phyloP scores from a whole-genome alignment of 805 yeast species.

The Saccharomyces paradoxus region DNA sequence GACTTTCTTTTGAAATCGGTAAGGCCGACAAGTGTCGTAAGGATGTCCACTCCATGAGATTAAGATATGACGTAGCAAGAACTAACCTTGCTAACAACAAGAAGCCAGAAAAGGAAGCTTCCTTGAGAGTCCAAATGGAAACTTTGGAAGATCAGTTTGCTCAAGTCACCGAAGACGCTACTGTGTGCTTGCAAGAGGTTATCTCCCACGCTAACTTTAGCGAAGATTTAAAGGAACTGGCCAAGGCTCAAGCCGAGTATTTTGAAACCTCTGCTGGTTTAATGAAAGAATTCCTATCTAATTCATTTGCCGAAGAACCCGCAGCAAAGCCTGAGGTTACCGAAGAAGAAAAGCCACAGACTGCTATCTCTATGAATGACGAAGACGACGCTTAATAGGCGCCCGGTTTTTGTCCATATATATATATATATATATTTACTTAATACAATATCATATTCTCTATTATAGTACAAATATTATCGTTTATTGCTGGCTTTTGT shows the following conservation, averaged over 20 bases:
- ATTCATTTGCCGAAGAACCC: neutral
- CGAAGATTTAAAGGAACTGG: slow-evolving; percentile 57
- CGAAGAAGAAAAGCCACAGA: neutral
- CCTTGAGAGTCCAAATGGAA: slow-evolving; percentile 68
- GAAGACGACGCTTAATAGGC: slow-evolving; percentile 3
- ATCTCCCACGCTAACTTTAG: slow-evolving; percentile 63
- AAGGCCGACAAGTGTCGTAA: slow-evolving; percentile 63
- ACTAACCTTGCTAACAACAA: slow-evolving; percentile 40
- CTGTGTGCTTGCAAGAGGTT: slow-evolving; percentile 71
- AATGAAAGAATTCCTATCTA: slow-evolving; percentile 45
- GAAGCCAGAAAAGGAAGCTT: slow-evolving; percentile 59
- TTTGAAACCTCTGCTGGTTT: slow-evolving; percentile 67
- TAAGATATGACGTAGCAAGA: slow-evolving; percentile 75
- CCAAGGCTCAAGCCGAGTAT: slow-evolving; percentile 72
- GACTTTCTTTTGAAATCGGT: slow-evolving; percentile 50
- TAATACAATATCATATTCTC: neutral
- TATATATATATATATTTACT: neutral
- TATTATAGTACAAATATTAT: neutral
- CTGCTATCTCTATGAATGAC: slow-evolving; percentile 2
- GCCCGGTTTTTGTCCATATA: neutral
- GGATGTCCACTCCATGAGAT: slow-evolving; percentile 68
- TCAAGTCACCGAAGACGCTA: slow-evolving; percentile 82
- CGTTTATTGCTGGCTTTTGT: neutral
- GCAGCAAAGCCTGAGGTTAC: neutral
- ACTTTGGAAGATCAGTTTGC: slow-evolving; percentile 85